Evolutionary conservation across 495 filamentous ascomycete species (phyloP).

Genomic region (Penicillium malachiteum): DNA sequence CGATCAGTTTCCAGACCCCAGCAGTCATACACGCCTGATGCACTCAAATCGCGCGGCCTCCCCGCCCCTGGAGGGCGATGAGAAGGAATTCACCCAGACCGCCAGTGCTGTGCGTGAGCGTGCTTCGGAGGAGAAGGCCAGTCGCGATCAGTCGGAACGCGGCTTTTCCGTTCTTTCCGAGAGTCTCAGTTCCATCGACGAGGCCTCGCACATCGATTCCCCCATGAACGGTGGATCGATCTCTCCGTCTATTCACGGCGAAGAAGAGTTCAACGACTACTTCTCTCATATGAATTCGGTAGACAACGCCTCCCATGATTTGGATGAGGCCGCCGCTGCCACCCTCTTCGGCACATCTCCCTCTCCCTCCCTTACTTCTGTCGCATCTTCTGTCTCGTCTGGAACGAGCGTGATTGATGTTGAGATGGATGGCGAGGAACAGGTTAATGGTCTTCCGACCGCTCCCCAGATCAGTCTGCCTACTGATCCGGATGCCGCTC

Average conservation of each 20-base stretch:
- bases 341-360: slow-evolving; percentile 47
- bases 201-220: slow-evolving; percentile 32
- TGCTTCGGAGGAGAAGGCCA: slow-evolving; percentile 55
- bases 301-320: slow-evolving; percentile 25
- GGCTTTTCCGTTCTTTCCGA: slow-evolving; percentile 38
- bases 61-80: slow-evolving; percentile 90
- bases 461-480: slow-evolving; percentile 40
- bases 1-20: slow-evolving; percentile 32
- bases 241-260: slow-evolving; percentile 31
- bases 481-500: slow-evolving; percentile 28
- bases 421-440: slow-evolving; percentile 28
- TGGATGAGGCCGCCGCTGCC: slow-evolving; percentile 38
- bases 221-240: slow-evolving; percentile 37
- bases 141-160: slow-evolving; percentile 23
- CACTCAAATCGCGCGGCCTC: slow-evolving; percentile 71
- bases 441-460: slow-evolving; percentile 15
- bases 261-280: slow-evolving; percentile 41
- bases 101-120: slow-evolving; percentile 82
- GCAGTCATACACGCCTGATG: slow-evolving; percentile 41
- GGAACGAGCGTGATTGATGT: slow-evolving; percentile 42
- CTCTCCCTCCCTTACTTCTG: slow-evolving; percentile 46
- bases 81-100: slow-evolving; percentile 95
- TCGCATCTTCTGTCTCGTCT: slow-evolving; percentile 50
- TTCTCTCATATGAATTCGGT: slow-evolving; percentile 36
- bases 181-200: slow-evolving; percentile 32